Percentiles rank a stretch among this genome's conserved stretches.
Conservation (phyloP, 2,329 filamentous ascomycete species). For the Teratosphaeria epicoccoides region DNA sequence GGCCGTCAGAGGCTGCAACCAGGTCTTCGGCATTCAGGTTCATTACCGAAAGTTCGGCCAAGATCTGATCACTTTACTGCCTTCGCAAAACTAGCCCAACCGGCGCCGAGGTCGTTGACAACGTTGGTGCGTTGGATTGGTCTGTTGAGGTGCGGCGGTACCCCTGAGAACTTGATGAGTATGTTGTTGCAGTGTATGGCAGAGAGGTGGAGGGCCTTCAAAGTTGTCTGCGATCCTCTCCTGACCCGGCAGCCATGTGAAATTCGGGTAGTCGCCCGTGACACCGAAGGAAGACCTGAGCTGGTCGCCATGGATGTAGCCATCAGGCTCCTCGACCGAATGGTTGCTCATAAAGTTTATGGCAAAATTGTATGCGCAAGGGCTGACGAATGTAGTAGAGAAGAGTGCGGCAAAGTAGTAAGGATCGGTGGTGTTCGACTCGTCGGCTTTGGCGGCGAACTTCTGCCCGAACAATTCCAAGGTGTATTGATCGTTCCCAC, state of each 20-base stretch:
- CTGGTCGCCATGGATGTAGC: constrained; percentile 12
- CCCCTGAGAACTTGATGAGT: constrained; percentile 8
- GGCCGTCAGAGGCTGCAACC: too few relatives aligned
- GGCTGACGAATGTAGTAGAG: constrained; percentile 14
- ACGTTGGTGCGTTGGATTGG: constrained; percentile 10
- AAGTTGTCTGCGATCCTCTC: constrained; percentile 21
- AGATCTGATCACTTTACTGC: too few relatives aligned
- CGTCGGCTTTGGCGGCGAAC: constrained; percentile 6
- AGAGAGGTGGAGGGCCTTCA: too few relatives aligned
- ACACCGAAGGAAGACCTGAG: constrained; percentile 19
- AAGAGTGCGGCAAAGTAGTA: constrained; percentile 25
- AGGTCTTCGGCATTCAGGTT: too few relatives aligned
- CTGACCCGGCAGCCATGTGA: constrained; percentile 13
- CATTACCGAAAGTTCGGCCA: too few relatives aligned
- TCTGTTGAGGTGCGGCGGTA: constrained; percentile 12
- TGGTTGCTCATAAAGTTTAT: constrained; percentile 23
- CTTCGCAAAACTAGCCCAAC: too few relatives aligned
- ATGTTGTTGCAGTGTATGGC: too few relatives aligned
- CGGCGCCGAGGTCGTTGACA: constrained; percentile 9
- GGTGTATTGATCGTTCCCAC: constrained; percentile 12
- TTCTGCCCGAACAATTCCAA: constrained; percentile 13
- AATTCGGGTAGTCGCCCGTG: constrained; percentile 15
- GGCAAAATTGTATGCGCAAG: constrained; percentile 20
- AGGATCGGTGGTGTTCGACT: constrained; percentile 22
- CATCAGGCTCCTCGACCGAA: constrained; percentile 12